Evolutionary conservation across 768 basidiomycete genomes (phyloP).

Genomic region (Mycena filopes): DNA sequence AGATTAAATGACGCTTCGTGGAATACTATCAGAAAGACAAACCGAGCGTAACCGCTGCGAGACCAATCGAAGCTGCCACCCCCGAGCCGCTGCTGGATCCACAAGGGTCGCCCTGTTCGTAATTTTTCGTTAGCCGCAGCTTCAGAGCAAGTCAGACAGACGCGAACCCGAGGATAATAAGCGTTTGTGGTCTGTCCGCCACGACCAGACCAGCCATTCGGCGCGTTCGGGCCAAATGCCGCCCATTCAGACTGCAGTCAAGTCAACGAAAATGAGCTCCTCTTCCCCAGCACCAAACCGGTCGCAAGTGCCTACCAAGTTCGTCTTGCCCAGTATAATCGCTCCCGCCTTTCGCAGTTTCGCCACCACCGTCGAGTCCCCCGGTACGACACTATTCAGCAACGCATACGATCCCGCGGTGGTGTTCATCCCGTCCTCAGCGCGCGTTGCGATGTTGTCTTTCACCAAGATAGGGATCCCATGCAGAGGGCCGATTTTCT

Average conservation of each 20-base stretch:
- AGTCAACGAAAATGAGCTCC: background rate
- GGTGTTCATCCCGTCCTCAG: slow-evolving; percentile 50
- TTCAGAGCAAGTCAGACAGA: slow-evolving; percentile 22
- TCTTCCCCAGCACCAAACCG: background rate
- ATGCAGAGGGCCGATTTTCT: slow-evolving; percentile 59
- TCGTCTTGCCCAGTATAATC: slow-evolving; percentile 44
- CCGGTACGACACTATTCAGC: slow-evolving; percentile 44
- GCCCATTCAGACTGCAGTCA: slow-evolving; percentile 26
- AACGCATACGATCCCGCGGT: slow-evolving; percentile 53
- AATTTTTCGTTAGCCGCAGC: background rate
- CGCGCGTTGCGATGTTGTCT: slow-evolving; percentile 38
- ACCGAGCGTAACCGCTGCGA: slow-evolving; percentile 45
- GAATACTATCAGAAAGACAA: background rate
- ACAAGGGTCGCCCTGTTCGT: slow-evolving; percentile 22
- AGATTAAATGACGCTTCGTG: slow-evolving; percentile 32
- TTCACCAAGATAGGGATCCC: slow-evolving; percentile 66
- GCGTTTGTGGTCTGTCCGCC: slow-evolving; percentile 56
- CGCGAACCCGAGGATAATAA: slow-evolving; percentile 54
- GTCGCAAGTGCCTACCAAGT: no score
- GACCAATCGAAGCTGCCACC: slow-evolving; percentile 51
- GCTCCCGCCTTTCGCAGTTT: slow-evolving; percentile 45
- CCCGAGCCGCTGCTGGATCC: slow-evolving; percentile 57
- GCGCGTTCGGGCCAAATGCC: slow-evolving; percentile 22
- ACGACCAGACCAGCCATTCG: slow-evolving; percentile 56
- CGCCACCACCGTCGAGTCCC: slow-evolving; percentile 47